phyloP scores from a whole-genome alignment of 148 eudicot species.

The Silene conica region DNA sequence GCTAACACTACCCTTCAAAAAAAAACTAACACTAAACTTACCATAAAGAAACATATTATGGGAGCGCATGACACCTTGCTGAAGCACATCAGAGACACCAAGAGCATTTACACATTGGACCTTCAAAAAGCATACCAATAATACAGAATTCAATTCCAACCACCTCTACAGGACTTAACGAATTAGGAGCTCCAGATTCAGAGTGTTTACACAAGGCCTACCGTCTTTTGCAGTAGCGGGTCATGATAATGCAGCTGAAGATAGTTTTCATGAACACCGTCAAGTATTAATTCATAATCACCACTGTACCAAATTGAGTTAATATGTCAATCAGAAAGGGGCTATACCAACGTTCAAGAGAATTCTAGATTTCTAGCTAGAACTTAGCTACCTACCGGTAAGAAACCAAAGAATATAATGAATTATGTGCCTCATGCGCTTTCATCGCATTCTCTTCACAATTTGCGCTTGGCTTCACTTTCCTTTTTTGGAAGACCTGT shows the following conservation, averaged over 20 bases:
- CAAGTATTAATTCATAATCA: conserved; percentile 73
- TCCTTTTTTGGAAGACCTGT: conserved; percentile 85
- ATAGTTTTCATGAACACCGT: conserved; percentile 90
- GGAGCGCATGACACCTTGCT: conserved; percentile 69
- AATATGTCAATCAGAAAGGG: conserved; percentile 7
- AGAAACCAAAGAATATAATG: conserved; percentile 63
- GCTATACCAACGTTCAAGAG: not conserved
- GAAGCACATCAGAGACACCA: conserved; percentile 66
- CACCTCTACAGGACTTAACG: not conserved
- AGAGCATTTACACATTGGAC: conserved; percentile 75
- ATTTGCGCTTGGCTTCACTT: conserved; percentile 45
- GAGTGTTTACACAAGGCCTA: conserved; percentile 32
- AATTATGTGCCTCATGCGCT: conserved; percentile 46
- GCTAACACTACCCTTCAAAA: not conserved
- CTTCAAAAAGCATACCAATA: conserved; percentile 33
- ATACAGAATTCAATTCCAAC: conserved; percentile 8
- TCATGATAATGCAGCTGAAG: conserved; percentile 80
- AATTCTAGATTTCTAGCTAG: conserved; percentile 4
- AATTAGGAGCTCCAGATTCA: conserved; percentile 2
- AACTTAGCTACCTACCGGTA: conserved; percentile 51
- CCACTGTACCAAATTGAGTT: conserved; percentile 45
- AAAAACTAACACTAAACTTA: conserved; percentile 24
- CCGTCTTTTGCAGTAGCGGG: conserved; percentile 89
- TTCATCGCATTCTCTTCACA: conserved; percentile 25
- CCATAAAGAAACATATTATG: conserved; percentile 85